Percentiles rank a stretch among this genome's conserved stretches.
Evolutionary conservation across 2,329 filamentous ascomycete species (phyloP).

Genomic region (Cytospora paraplurivora): DNA sequence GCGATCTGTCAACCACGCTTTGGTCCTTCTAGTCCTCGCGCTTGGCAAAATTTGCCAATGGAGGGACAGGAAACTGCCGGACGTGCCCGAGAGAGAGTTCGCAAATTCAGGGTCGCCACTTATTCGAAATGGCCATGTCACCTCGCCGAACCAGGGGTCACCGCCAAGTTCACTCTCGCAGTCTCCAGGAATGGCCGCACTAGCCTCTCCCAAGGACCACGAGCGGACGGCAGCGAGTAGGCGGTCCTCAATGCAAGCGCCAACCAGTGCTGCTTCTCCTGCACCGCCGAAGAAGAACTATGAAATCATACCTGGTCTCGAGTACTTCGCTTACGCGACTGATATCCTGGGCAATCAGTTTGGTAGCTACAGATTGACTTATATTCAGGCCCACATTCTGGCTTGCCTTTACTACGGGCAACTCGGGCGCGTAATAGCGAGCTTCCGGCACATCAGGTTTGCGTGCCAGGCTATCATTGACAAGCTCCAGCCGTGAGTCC

Average conservation of each 20-base stretch:
- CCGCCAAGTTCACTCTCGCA: constrained; percentile 52
- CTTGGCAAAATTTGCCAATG: constrained; percentile 78
- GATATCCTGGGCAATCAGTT: constrained; percentile 83
- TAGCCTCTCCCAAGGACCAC: constrained; percentile 56
- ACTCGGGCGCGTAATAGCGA: constrained; percentile 82
- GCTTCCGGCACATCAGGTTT: constrained; percentile 64
- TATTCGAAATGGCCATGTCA: constrained; percentile 53
- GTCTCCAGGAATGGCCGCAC: constrained; percentile 44
- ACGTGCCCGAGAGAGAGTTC: constrained; percentile 52
- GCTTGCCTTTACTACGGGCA: constrained; percentile 90
- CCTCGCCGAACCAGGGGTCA: constrained; percentile 58
- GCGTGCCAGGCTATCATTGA: constrained; percentile 65
- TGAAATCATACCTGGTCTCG: constrained; percentile 84
- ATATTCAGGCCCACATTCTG: constrained; percentile 82
- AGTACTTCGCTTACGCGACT: constrained; percentile 84
- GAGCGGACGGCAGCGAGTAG: constrained; percentile 50
- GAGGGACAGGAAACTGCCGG: constrained; percentile 53
- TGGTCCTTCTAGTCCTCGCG: constrained; percentile 81
- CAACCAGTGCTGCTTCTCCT: constrained; percentile 34
- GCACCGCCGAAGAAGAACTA: constrained; percentile 59
- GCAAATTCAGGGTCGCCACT: constrained; percentile 42
- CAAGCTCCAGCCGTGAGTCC: constrained; percentile 71
- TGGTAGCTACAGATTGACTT: constrained; percentile 76
- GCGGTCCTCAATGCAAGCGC: constrained; percentile 52
- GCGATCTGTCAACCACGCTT: constrained; percentile 74